These are phyloP conservation scores for Fusarium nanum DNA, from an alignment of 2,329 filamentous ascomycete genomes.

Conservation along the genomic window DNA sequence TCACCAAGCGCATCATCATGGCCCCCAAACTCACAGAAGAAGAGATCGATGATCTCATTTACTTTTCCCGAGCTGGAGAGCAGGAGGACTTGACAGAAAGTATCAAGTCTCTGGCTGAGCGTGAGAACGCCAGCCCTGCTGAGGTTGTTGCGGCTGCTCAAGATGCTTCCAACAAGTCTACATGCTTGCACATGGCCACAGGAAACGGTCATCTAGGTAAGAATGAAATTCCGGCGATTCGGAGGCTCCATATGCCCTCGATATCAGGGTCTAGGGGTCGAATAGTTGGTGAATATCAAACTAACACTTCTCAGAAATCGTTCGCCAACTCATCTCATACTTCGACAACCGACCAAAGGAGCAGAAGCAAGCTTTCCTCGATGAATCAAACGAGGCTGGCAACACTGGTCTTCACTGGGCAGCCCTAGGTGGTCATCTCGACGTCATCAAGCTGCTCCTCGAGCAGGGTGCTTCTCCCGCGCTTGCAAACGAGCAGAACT, in stretches of 20 bases:
- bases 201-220: slow-evolving; percentile 88
- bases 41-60: slow-evolving; percentile 91
- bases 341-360: slow-evolving; percentile 56
- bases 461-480: slow-evolving; percentile 81
- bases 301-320: slow-evolving; percentile 54
- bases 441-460: slow-evolving; percentile 81
- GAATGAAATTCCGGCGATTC: slow-evolving; percentile 16
- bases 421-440: slow-evolving; percentile 86
- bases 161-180: slow-evolving; percentile 77
- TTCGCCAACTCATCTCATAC: slow-evolving; percentile 57
- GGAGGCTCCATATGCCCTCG: fast-evolving
- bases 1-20: slow-evolving; percentile 50
- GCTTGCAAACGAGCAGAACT: slow-evolving; percentile 84
- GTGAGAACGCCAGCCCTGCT: slow-evolving; percentile 69
- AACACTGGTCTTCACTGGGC: slow-evolving; percentile 97
- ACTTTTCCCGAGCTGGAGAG: slow-evolving; percentile 84
- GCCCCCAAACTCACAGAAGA: slow-evolving; percentile 74
- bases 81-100: slow-evolving; percentile 71
- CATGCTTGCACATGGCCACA: slow-evolving; percentile 89
- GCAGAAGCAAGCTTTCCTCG: slow-evolving; percentile 67
- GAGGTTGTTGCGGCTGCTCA: slow-evolving; percentile 76
- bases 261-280: fast-evolving
- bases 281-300: neutral
- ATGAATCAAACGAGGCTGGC: slow-evolving; percentile 80
- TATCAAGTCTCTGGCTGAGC: slow-evolving; percentile 69